Evolutionary conservation across 169 alveolate species (phyloP).

Genomic region (Cryptosporidium bovis): DNA sequence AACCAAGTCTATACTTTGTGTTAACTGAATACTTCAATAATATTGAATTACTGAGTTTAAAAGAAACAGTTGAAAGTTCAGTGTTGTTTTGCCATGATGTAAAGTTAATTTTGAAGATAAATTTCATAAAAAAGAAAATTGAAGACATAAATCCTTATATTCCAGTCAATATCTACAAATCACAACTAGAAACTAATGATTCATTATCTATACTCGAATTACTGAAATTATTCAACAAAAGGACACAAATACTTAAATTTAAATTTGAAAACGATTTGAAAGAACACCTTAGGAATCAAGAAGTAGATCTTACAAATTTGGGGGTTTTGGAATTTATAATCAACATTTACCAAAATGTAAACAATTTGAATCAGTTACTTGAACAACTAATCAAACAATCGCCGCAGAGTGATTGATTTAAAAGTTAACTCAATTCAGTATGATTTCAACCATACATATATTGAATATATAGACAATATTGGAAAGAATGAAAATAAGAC

Average conservation of each 20-base stretch:
- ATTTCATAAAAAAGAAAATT: not conserved
- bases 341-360: too few species aligned
- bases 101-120: too few species aligned
- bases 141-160: not conserved
- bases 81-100: too few species aligned
- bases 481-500: not conserved
- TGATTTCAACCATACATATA: constrained; percentile 12
- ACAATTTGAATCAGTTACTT: too few species aligned
- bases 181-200: not conserved
- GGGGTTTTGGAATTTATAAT: too few species aligned
- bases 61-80: too few species aligned
- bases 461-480: constrained; percentile 15
- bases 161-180: not conserved
- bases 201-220: not conserved
- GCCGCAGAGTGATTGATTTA: not conserved
- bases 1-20: not conserved
- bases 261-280: not conserved
- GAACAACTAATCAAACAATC: not conserved
- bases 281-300: not conserved
- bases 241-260: not conserved
- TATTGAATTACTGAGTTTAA: not conserved
- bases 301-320: not conserved
- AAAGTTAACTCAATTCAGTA: not conserved
- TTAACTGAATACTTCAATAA: not conserved
- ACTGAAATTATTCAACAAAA: not conserved